Conservation (phyloP, 768 basidiomycete genomes). For the Pseudohyphozyma bogoriensis region DNA sequence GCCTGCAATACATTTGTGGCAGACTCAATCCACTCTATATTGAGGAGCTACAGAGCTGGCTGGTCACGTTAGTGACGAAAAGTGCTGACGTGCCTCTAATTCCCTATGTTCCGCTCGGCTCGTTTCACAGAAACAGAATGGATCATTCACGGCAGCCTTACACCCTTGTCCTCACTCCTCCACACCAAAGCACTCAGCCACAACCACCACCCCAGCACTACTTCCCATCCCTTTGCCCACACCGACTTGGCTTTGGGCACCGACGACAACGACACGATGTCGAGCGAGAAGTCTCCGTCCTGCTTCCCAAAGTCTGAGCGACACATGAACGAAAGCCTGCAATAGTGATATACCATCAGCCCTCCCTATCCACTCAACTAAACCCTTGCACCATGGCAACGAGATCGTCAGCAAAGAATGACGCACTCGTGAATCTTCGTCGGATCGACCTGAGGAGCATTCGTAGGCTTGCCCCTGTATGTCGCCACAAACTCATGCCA, state of each 20-base stretch:
- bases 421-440: conserved; percentile 23
- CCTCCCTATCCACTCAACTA: neutral
- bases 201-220: neutral
- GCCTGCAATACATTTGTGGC: no score
- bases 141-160: no score
- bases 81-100: no score
- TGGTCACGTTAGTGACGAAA: no score
- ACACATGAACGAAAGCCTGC: conserved; percentile 31
- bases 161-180: no score
- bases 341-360: neutral
- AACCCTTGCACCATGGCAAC: neutral
- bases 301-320: conserved; percentile 31
- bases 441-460: conserved; percentile 25
- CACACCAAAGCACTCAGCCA: neutral
- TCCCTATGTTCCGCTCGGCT: no score
- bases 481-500: neutral
- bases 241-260: neutral
- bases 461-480: neutral
- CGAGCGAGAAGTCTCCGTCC: conserved; percentile 25
- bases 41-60: no score
- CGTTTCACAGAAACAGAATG: no score
- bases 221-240: neutral
- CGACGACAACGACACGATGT: conserved; percentile 8
- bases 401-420: neutral
- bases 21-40: no score